Conservation (phyloP, 2,329 filamentous ascomycete genomes). For the Pseudovirgaria hyperparasitica region DNA sequence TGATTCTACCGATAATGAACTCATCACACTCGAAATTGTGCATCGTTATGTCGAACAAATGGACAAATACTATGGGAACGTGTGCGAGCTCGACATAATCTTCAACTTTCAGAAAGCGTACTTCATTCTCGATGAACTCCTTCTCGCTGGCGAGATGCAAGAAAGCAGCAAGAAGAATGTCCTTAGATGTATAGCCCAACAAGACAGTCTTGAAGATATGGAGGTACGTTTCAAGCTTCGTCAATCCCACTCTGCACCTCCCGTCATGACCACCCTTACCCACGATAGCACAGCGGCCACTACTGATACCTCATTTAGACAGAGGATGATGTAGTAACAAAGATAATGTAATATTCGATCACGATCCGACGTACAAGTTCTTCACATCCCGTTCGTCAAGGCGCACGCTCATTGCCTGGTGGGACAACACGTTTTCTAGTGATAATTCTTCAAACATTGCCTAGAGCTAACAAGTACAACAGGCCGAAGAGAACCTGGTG, state of each 20-base stretch:
- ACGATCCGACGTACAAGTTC: too few species aligned
- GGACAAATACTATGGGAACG: conserved; percentile 99
- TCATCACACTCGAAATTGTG: conserved; percentile 96
- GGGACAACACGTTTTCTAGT: too few species aligned
- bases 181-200: conserved; percentile 85
- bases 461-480: too few species aligned
- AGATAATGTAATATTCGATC: conserved; percentile 58
- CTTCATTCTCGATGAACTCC: conserved; percentile 93
- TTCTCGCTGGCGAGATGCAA: conserved; percentile 92
- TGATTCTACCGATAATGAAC: conserved; percentile 92
- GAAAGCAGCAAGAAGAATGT: conserved; percentile 99
- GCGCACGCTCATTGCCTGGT: too few species aligned
- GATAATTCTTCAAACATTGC: too few species aligned
- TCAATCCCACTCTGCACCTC: conserved; percentile 3
- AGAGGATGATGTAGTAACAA: conserved; percentile 74
- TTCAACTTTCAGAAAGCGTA: conserved; percentile 99
- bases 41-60: conserved; percentile 99
- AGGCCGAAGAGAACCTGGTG: too few species aligned
- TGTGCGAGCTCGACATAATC: conserved; percentile 98
- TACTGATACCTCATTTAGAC: conserved; percentile 43
- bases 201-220: conserved; percentile 97
- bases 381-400: too few species aligned
- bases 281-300: conserved; percentile 9
- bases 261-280: conserved; percentile 7
- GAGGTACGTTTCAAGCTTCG: conserved; percentile 58